phyloP scores from a whole-genome alignment of 23 red algal species.

The Chondrus crispus region DNA sequence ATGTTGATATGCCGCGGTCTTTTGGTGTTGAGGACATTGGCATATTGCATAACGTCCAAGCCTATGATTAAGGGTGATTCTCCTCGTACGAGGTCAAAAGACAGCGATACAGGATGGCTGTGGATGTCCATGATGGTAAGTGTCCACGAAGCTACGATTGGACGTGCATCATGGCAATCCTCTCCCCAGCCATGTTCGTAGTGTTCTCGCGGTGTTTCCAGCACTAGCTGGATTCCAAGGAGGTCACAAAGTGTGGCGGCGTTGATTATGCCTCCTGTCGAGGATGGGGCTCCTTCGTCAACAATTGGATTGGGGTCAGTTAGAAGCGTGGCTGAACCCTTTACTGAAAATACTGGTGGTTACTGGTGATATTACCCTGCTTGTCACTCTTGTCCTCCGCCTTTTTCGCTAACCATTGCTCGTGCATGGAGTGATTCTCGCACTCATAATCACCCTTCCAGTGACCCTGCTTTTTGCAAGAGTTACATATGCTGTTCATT shows the following conservation, averaged over 20 bases:
- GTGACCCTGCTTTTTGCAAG: neutral
- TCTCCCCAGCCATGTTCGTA: too few relatives aligned
- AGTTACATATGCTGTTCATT: neutral
- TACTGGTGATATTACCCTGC: too few relatives aligned
- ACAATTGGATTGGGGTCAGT: slow-evolving; percentile 5
- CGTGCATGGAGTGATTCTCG: too few relatives aligned
- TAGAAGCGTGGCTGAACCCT: too few relatives aligned
- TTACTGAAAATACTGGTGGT: too few relatives aligned
- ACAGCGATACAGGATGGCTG: neutral
- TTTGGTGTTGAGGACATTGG: neutral
- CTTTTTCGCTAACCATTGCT: too few relatives aligned
- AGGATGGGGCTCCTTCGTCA: neutral
- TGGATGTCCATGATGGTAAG: neutral
- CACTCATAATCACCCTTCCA: neutral
- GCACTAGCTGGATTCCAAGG: neutral
- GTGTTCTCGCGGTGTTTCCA: too few relatives aligned
- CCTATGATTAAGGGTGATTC: neutral
- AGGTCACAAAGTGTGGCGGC: neutral
- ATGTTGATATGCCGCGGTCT: neutral
- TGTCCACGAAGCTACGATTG: neutral
- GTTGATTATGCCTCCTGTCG: neutral
- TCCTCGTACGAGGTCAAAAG: slow-evolving; percentile 14
- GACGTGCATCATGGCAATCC: neutral
- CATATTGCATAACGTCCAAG: neutral
- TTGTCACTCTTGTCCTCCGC: too few relatives aligned